Percentiles rank a stretch among this genome's conserved stretches.
These are phyloP conservation scores for Venturia aucupariae DNA, from an alignment of 2,329 filamentous ascomycete genomes.

Conservation along the genomic window DNA sequence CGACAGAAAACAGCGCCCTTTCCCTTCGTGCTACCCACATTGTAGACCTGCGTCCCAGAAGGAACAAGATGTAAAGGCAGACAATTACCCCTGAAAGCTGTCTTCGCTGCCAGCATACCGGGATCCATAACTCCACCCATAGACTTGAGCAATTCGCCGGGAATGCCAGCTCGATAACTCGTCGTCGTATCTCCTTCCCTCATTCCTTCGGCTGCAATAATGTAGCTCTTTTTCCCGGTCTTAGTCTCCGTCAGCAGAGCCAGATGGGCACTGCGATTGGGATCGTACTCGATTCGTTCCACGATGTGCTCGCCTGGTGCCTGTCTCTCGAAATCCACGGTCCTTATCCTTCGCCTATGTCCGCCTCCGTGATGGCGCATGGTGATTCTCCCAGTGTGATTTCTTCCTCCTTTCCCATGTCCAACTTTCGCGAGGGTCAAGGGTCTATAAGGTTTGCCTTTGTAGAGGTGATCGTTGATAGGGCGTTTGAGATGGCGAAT, in stretches of 20 bases:
- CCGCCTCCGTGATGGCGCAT: slow-evolving; percentile 90
- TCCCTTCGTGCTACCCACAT: slow-evolving; percentile 65
- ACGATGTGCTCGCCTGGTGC: slow-evolving; percentile 76
- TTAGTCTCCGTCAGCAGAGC: slow-evolving; percentile 70
- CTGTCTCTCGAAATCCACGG: slow-evolving; percentile 76
- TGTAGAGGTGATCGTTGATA: slow-evolving; percentile 95
- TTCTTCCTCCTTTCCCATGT: slow-evolving; percentile 84
- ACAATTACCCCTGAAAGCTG: slow-evolving; percentile 89
- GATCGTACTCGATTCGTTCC: slow-evolving; percentile 93
- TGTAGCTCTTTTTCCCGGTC: slow-evolving; percentile 66
- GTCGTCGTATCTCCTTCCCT: slow-evolving; percentile 83
- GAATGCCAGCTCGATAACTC: slow-evolving; percentile 85
- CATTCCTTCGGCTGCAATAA: slow-evolving; percentile 91
- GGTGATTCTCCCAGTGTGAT: slow-evolving; percentile 75
- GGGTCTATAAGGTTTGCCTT: slow-evolving; percentile 71
- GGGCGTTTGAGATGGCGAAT: slow-evolving; percentile 83
- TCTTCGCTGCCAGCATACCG: slow-evolving; percentile 90
- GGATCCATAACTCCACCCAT: slow-evolving; percentile 94
- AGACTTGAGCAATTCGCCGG: slow-evolving; percentile 71
- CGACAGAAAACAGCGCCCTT: slow-evolving; percentile 84
- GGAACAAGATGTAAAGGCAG: slow-evolving; percentile 93
- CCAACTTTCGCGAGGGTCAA: slow-evolving; percentile 91
- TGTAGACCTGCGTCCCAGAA: slow-evolving; percentile 85
- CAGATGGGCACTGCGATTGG: slow-evolving; percentile 85
- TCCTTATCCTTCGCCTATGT: slow-evolving; percentile 82